Conservation (phyloP, 306 rosid genomes). For the Cicer judaicum region DNA sequence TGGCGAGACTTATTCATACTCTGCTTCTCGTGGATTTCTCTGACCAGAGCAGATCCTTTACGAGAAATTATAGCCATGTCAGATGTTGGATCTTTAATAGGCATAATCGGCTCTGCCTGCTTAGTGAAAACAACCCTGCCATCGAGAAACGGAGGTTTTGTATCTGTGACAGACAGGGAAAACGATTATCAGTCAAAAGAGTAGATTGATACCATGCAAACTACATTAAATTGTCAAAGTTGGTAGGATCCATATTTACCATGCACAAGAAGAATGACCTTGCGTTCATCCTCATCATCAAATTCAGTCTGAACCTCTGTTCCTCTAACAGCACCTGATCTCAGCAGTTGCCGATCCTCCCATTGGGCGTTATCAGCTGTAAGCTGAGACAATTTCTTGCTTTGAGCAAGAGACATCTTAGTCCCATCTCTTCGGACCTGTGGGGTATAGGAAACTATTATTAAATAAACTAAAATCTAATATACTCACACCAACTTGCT, state of each 20-base stretch:
- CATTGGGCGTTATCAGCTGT: conserved; percentile 98
- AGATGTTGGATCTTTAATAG: conserved; percentile 94
- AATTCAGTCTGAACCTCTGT: conserved; percentile 98
- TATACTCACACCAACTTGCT: conserved; percentile 14
- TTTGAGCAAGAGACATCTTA: conserved; percentile 95
- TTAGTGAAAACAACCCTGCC: conserved; percentile 97
- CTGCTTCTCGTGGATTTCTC: conserved; percentile 94
- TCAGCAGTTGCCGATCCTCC: conserved; percentile 94
- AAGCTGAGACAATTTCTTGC: conserved; percentile 90
- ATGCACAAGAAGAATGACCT: conserved; percentile 95
- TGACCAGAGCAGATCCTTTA: conserved; percentile 86
- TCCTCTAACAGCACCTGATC: conserved; percentile 99
- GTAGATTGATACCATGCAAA: conserved; percentile 24
- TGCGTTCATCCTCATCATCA: conserved; percentile 97
- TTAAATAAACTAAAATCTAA: conserved; percentile 21
- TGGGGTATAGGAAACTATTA: conserved; percentile 33
- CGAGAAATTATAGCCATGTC: conserved; percentile 99
- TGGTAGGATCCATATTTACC: conserved; percentile 58
- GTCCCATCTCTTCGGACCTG: conserved; percentile 95
- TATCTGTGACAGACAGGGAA: conserved; percentile 66
- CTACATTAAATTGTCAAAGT: conserved; percentile 17
- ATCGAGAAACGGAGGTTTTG: conserved; percentile 97
- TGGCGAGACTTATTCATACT: conserved; percentile 92
- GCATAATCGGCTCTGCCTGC: conserved; percentile 99
- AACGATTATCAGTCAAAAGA: conserved; percentile 35